Evolutionary conservation across 2,329 filamentous ascomycete genomes (phyloP).

Genomic region (Penicillium sp.): DNA sequence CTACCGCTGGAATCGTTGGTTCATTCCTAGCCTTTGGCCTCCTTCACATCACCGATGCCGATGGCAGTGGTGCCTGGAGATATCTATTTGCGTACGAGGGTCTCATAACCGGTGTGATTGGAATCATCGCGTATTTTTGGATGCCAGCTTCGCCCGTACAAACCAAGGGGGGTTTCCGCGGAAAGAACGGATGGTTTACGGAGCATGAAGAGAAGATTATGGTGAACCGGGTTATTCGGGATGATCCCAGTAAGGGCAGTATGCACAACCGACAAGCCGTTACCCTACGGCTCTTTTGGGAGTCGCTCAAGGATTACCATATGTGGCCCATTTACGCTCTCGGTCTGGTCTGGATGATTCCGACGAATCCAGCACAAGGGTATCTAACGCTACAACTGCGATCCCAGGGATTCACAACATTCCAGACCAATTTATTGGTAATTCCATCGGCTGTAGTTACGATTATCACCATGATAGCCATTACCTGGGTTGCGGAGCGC

Average conservation of each 20-base stretch:
- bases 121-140: conserved; percentile 46
- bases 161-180: conserved; percentile 60
- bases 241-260: conserved; percentile 54
- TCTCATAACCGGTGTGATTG: background rate
- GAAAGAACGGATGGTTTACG: conserved; percentile 62
- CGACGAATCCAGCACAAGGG: conserved; percentile 23
- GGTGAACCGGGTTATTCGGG: conserved; percentile 59
- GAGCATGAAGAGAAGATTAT: conserved; percentile 66
- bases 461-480: conserved; percentile 54
- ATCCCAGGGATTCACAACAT: conserved; percentile 54
- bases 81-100: conserved; percentile 6
- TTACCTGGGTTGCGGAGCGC: conserved; percentile 53
- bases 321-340: conserved; percentile 55
- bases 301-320: conserved; percentile 51
- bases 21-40: conserved; percentile 7
- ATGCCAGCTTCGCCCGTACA: conserved; percentile 62
- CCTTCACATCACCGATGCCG: conserved; percentile 1
- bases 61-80: conserved; percentile 1
- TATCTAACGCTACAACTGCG: conserved; percentile 42
- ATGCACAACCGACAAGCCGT: conserved; percentile 59
- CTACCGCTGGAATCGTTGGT: conserved; percentile 54
- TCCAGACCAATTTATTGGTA: conserved; percentile 49
- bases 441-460: conserved; percentile 56
- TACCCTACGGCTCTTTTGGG: conserved; percentile 44
- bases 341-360: conserved; percentile 41